Percentiles rank a stretch among this genome's conserved stretches.
Conservation (phyloP, 805 yeast species). For the Lachancea sp. region DNA sequence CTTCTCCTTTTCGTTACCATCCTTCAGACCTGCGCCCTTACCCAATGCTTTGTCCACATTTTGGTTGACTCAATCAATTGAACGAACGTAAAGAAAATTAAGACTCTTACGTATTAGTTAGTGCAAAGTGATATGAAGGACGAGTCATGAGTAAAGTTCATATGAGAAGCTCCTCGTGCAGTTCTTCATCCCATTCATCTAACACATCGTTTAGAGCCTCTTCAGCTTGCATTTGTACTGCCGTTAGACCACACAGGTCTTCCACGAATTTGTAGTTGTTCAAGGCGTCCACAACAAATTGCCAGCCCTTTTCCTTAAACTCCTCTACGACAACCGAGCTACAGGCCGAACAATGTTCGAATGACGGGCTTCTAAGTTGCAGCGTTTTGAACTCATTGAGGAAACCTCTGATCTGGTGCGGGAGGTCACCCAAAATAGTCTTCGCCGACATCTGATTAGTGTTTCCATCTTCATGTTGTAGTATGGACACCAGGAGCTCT, state of each 20-base stretch:
- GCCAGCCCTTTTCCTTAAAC: slow-evolving; percentile 62
- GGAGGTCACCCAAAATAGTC: slow-evolving; percentile 59
- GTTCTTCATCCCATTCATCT: slow-evolving; percentile 24
- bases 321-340: slow-evolving; percentile 50
- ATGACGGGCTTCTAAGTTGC: slow-evolving; percentile 65
- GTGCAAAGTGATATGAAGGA: slow-evolving; percentile 1
- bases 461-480: slow-evolving; percentile 57
- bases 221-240: slow-evolving; percentile 56
- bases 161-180: slow-evolving; percentile 15
- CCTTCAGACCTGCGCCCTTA: slow-evolving; percentile 6
- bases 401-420: slow-evolving; percentile 91
- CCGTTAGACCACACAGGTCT: slow-evolving; percentile 68
- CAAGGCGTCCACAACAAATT: slow-evolving; percentile 67
- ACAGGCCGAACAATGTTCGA: slow-evolving; percentile 82
- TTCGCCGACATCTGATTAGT: slow-evolving; percentile 20
- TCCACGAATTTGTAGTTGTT: slow-evolving; percentile 63
- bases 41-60: background rate
- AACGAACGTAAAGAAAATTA: background rate
- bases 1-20: slow-evolving; percentile 22
- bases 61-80: background rate
- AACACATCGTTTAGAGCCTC: slow-evolving; percentile 26
- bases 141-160: background rate
- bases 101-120: background rate
- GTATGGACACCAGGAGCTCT: slow-evolving; percentile 65
- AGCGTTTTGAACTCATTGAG: slow-evolving; percentile 57